Conservation (phyloP, 176 grass and related monocot genomes). For the Lolium multiflorum region DNA sequence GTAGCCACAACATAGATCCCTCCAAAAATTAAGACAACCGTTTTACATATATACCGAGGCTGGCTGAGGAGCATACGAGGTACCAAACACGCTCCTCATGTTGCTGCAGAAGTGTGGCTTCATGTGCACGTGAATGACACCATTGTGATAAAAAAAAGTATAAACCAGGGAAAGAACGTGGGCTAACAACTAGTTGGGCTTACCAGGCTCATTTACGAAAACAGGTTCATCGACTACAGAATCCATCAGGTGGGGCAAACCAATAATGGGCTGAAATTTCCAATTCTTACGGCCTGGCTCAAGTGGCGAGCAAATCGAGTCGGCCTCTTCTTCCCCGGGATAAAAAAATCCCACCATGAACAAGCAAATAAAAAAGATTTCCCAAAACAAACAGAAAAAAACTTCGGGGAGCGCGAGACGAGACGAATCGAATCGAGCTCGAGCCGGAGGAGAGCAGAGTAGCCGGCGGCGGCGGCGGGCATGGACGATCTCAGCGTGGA, state of each 20-base stretch:
- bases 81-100: no score
- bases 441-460: conserved; percentile 9
- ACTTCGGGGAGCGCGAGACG: not conserved
- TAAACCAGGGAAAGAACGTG: no score
- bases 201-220: no score
- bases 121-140: no score
- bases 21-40: no score
- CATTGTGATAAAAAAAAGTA: no score
- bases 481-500: conserved; percentile 89
- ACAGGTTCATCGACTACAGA: no score
- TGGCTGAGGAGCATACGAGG: no score
- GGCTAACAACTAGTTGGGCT: no score
- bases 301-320: not conserved
- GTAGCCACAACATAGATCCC: no score
- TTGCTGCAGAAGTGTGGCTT: no score
- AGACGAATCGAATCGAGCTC: conserved; percentile 17
- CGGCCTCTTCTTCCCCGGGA: not conserved
- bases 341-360: not conserved
- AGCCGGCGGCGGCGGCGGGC: conserved; percentile 29
- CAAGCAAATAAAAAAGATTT: not conserved
- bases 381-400: not conserved
- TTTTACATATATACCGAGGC: no score
- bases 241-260: not conserved
- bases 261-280: not conserved
- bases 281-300: not conserved